Conservation (phyloP, 202 grass and related monocot genomes). For the Saccharum hybrid region DNA sequence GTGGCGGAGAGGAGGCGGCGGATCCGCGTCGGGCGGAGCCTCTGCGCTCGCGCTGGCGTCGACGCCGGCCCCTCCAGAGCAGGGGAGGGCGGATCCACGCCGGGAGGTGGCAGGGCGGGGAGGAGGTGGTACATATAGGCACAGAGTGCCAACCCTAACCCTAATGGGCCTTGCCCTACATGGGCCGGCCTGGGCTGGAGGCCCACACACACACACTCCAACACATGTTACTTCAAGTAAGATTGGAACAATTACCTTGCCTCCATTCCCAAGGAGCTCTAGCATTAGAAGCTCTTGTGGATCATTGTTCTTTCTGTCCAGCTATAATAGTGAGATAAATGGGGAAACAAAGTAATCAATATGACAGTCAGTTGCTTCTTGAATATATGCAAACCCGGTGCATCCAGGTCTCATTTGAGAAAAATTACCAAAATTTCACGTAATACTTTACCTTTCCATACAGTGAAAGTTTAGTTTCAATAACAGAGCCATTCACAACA, state of each 20-base stretch:
- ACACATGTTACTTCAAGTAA: slow-evolving; percentile 31
- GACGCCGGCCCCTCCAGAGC: too few species aligned
- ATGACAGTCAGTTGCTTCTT: neutral
- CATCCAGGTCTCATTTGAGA: slow-evolving; percentile 21
- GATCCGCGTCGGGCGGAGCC: too few species aligned
- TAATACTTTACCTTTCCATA: slow-evolving; percentile 78
- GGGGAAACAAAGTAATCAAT: slow-evolving; percentile 11
- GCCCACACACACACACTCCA: too few species aligned
- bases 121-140: too few species aligned
- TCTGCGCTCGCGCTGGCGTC: too few species aligned
- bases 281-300: slow-evolving; percentile 73
- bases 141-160: too few species aligned
- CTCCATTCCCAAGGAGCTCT: slow-evolving; percentile 81
- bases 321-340: slow-evolving; percentile 59
- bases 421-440: slow-evolving; percentile 34
- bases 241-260: slow-evolving; percentile 64
- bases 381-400: slow-evolving; percentile 13
- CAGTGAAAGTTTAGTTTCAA: slow-evolving; percentile 87
- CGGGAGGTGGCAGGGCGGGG: too few species aligned
- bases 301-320: slow-evolving; percentile 69
- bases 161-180: too few species aligned
- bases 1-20: too few species aligned
- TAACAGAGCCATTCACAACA: slow-evolving; percentile 87
- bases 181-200: too few species aligned
- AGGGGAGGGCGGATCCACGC: too few species aligned